Evolutionary conservation across 106 monocot species (phyloP).

Genomic region (Platanthera zijinensis): DNA sequence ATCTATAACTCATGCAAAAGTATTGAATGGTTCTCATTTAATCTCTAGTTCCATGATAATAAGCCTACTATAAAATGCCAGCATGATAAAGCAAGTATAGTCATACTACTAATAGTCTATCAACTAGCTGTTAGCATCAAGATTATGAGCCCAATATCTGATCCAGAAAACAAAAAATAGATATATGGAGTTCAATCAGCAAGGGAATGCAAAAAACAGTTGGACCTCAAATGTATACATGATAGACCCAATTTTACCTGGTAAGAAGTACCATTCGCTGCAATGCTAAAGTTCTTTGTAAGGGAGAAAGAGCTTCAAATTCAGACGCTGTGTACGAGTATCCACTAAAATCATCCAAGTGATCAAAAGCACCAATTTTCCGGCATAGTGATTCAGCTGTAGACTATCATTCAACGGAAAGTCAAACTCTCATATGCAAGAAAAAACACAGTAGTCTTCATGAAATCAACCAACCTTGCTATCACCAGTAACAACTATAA

Average conservation of each 20-base stretch:
- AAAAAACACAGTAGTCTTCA: constrained; percentile 2
- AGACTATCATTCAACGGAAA: constrained; percentile 36
- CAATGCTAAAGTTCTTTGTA: constrained; percentile 71
- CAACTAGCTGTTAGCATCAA: not conserved
- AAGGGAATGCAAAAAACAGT: not conserved
- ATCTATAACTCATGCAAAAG: not conserved
- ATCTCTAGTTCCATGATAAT: not conserved
- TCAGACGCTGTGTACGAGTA: constrained; percentile 96
- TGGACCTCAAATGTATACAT: not conserved
- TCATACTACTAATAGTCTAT: too few species aligned
- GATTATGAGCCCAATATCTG: not conserved
- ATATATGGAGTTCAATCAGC: not conserved
- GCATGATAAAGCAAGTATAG: not conserved
- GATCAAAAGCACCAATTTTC: constrained; percentile 89
- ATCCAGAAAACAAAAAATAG: not conserved
- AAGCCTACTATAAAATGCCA: not conserved
- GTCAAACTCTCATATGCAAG: not conserved
- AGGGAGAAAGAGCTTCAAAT: constrained; percentile 86
- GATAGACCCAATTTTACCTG: constrained; percentile 35
- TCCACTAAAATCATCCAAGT: constrained; percentile 77
- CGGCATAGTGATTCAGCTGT: constrained; percentile 97
- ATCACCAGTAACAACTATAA: constrained; percentile 99
- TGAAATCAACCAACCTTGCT: constrained; percentile 62
- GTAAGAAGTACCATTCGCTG: constrained; percentile 90
- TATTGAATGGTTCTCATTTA: not conserved